Conservation (phyloP, 1,284 basidiomycete species). For the Puccinia polysora region DNA sequence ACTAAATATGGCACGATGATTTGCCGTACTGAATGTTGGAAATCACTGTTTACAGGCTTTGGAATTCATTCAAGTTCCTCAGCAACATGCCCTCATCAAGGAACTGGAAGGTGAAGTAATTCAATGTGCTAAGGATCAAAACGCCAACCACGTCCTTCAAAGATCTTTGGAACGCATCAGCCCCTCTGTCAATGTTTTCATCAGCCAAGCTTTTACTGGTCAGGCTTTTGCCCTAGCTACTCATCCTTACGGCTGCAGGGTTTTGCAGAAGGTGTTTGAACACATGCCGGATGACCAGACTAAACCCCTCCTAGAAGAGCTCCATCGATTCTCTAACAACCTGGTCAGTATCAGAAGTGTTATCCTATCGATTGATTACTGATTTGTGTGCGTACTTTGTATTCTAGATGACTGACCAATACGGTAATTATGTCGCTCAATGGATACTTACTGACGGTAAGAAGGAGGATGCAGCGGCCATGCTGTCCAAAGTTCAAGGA, state of each 20-base stretch:
- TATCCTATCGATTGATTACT: too few relatives aligned
- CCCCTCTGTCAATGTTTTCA: slow-evolving; percentile 70
- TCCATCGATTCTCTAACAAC: slow-evolving; percentile 66
- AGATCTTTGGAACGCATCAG: slow-evolving; percentile 77
- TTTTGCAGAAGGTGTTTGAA: slow-evolving; percentile 88
- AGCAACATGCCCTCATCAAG: slow-evolving; percentile 68
- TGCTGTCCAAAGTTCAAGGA: slow-evolving; percentile 70
- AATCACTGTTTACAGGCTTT: slow-evolving; percentile 62
- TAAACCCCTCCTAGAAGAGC: slow-evolving; percentile 73
- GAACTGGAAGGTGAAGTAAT: slow-evolving; percentile 79
- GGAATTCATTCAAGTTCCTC: slow-evolving; percentile 71
- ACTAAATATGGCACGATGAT: too few relatives aligned
- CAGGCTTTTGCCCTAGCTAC: slow-evolving; percentile 78
- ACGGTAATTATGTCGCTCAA: slow-evolving; percentile 62
- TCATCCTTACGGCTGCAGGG: slow-evolving; percentile 91
- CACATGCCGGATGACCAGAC: slow-evolving; percentile 66
- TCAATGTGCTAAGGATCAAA: slow-evolving; percentile 82
- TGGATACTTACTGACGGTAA: slow-evolving; percentile 80
- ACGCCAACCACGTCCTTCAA: slow-evolving; percentile 92
- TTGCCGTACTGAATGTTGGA: slow-evolving; percentile 45
- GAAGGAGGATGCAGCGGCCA: slow-evolving; percentile 64
- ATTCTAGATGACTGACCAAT: slow-evolving; percentile 54
- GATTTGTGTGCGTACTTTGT: neutral
- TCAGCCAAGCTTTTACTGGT: slow-evolving; percentile 67
- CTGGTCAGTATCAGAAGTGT: slow-evolving; percentile 57